phyloP scores from a whole-genome alignment of 768 basidiomycete genomes.

The Phylloporus rhodoxanthus region DNA sequence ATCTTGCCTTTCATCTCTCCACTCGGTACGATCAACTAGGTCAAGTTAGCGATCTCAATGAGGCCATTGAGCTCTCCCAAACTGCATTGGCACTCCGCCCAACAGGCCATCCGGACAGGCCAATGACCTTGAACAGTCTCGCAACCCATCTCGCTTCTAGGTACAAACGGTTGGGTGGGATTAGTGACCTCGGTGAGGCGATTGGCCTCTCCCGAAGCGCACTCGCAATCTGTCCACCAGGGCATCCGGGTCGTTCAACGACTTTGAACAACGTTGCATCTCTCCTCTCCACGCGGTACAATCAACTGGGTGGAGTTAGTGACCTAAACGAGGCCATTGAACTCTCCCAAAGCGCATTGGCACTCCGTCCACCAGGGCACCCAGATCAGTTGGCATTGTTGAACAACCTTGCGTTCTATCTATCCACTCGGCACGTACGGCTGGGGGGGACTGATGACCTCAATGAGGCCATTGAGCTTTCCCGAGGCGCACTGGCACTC shows the following conservation, averaged over 20 bases:
- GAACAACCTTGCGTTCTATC: not conserved
- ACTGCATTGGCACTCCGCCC: not conserved
- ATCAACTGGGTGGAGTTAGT: not conserved
- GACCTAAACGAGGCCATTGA: not conserved
- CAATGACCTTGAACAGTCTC: not conserved
- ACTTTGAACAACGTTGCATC: not conserved
- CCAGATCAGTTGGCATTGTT: not conserved
- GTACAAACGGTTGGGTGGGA: not conserved
- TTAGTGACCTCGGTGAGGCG: not conserved
- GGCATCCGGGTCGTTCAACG: not conserved
- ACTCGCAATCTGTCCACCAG: not conserved
- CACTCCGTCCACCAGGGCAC: not conserved
- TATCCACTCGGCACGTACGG: not conserved
- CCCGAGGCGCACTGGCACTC: not conserved
- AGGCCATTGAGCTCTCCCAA: not conserved
- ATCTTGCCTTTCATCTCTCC: not conserved
- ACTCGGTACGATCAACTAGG: not conserved
- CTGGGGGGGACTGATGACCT: not conserved
- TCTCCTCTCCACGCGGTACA: not conserved
- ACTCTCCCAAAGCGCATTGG: not conserved
- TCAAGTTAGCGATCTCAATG: not conserved
- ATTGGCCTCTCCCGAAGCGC: not conserved
- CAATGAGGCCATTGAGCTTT: not conserved
- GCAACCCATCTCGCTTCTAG: not conserved
- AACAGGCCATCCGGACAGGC: not conserved